A percentile compares a stretch with the other conserved stretches of the same genome.
Conservation (phyloP, 1,284 basidiomycete species). For the Bjerkandera adusta region DNA sequence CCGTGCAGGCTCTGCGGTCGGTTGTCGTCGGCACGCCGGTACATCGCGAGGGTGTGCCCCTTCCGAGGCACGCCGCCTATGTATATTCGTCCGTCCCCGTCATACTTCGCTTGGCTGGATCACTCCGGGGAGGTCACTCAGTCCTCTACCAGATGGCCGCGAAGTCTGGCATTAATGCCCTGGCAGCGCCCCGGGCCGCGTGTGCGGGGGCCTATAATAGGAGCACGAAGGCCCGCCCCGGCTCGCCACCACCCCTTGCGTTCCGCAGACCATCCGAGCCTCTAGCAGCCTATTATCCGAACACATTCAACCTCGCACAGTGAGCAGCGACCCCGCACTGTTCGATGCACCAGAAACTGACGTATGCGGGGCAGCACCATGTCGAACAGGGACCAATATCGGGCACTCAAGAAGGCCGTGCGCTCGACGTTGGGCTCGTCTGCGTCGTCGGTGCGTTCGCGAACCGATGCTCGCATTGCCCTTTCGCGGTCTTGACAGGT, state of each 20-base stretch:
- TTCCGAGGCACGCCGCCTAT: too few species aligned
- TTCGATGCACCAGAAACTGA: slow-evolving; percentile 12
- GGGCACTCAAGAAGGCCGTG: slow-evolving; percentile 24
- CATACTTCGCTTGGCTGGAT: neutral
- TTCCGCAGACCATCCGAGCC: slow-evolving; percentile 28
- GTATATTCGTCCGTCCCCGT: neutral
- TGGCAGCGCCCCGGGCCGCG: slow-evolving; percentile 12
- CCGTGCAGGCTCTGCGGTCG: neutral
- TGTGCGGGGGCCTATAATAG: slow-evolving; percentile 6
- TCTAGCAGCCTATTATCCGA: slow-evolving; percentile 31
- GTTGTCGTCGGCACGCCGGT: slow-evolving; percentile 1
- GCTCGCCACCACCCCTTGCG: slow-evolving; percentile 17
- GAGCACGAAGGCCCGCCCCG: slow-evolving; percentile 15
- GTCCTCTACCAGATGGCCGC: neutral
- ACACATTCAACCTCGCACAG: slow-evolving; percentile 18
- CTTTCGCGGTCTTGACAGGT: slow-evolving; percentile 8
- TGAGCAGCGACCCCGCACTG: slow-evolving; percentile 15
- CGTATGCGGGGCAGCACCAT: slow-evolving; percentile 15
- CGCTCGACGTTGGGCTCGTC: slow-evolving; percentile 21
- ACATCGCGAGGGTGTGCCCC: too few species aligned
- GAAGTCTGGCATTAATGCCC: slow-evolving; percentile 2
- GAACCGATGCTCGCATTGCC: neutral
- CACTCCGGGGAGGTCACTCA: slow-evolving; percentile 5
- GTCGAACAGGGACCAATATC: slow-evolving; percentile 27
- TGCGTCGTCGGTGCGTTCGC: slow-evolving; percentile 12